A percentile compares a stretch with the other conserved stretches of the same genome.
phyloP scores from a whole-genome alignment of 2,329 filamentous ascomycete genomes.

The Cladophialophora exuberans region DNA sequence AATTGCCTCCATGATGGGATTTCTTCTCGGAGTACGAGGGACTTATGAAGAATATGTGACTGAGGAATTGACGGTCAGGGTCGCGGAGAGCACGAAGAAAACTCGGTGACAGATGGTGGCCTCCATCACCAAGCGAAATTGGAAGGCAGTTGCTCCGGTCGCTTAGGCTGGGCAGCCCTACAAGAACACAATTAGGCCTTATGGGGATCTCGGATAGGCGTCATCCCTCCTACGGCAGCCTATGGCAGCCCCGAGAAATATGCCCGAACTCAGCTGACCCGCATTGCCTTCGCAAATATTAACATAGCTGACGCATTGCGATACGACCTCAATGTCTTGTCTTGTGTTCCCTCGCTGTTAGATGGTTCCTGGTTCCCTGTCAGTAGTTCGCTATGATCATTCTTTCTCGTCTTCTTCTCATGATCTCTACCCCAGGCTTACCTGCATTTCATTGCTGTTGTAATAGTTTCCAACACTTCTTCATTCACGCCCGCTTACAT shows the following conservation, averaged over 20 bases:
- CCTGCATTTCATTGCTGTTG: not conserved
- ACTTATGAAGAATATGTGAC: slow-evolving; percentile 20
- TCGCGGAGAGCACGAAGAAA: not conserved
- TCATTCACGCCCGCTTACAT: not conserved
- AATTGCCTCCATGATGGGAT: slow-evolving; percentile 9
- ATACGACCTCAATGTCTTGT: slow-evolving; percentile 12
- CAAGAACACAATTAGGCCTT: not conserved
- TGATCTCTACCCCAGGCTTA: not conserved
- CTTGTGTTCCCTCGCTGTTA: not conserved
- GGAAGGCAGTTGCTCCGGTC: not conserved
- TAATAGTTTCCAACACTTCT: too few relatives aligned
- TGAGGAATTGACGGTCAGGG: not conserved
- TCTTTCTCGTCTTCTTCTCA: not conserved
- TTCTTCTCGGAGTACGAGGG: slow-evolving; percentile 19
- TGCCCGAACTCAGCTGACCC: slow-evolving; percentile 3
- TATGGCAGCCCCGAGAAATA: not conserved
- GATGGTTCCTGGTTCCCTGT: too few relatives aligned
- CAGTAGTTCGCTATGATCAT: not conserved
- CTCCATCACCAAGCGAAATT: slow-evolving; percentile 9
- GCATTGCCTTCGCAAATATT: not conserved
- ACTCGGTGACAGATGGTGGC: not conserved
- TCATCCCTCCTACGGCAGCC: not conserved
- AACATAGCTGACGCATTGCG: slow-evolving; percentile 3
- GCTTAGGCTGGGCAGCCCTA: slow-evolving; percentile 6
- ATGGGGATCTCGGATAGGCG: not conserved